Conservation (phyloP, 2,329 filamentous ascomycete species). For the Nothopassalora personata region DNA sequence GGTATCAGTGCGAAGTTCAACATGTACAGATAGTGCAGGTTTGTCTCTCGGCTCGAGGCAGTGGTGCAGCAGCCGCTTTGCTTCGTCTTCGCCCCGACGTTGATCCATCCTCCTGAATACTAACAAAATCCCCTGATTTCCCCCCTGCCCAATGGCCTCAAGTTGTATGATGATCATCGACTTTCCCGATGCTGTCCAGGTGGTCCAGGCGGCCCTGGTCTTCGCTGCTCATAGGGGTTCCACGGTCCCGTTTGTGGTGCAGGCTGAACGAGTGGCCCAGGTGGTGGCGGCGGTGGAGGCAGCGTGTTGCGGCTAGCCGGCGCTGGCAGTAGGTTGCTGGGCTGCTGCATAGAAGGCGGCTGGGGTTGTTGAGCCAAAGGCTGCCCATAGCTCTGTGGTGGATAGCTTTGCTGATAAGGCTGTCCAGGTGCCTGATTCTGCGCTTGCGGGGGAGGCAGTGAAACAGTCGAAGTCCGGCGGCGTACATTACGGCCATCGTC, state of each 20-base stretch:
- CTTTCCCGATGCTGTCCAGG: neutral
- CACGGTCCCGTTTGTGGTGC: conserved; percentile 31
- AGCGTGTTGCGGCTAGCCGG: conserved; percentile 13
- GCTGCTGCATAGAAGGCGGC: conserved; percentile 14
- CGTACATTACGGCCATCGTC: conserved; percentile 26
- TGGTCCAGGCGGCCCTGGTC: conserved; percentile 8
- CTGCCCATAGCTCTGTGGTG: conserved; percentile 15
- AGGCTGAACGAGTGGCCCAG: conserved; percentile 28
- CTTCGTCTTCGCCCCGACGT: neutral
- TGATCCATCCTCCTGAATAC: neutral
- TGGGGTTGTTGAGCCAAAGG: conserved; percentile 9
- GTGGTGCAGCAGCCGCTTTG: neutral
- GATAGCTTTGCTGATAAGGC: conserved; percentile 10
- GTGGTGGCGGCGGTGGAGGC: conserved; percentile 10
- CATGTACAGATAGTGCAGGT: neutral
- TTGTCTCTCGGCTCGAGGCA: neutral
- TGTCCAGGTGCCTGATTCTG: conserved; percentile 3
- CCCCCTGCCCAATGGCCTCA: neutral
- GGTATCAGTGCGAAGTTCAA: neutral
- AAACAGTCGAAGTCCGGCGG: conserved; percentile 25
- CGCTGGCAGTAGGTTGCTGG: conserved; percentile 18
- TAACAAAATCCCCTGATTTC: neutral
- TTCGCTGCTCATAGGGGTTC: conserved; percentile 30
- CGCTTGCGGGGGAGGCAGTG: conserved; percentile 21
- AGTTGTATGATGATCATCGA: neutral